Percentiles rank a stretch among this genome's conserved stretches.
These are phyloP conservation scores for Acacia crassicarpa DNA, from an alignment of 306 rosid species.

Conservation along the genomic window DNA sequence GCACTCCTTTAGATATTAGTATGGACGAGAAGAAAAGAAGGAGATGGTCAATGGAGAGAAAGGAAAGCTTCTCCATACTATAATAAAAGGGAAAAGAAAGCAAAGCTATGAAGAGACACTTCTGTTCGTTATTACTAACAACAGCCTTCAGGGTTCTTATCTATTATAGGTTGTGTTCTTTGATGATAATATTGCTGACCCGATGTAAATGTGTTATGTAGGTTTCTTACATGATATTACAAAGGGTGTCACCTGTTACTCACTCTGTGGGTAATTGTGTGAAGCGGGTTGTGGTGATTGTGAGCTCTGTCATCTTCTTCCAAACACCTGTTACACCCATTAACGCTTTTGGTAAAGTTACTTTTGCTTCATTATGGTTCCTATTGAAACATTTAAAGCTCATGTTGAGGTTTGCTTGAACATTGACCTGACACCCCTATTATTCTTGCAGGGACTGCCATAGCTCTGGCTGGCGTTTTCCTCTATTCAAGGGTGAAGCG, in stretches of 20 bases:
- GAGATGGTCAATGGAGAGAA: not conserved
- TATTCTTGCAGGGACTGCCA: conserved; percentile 70
- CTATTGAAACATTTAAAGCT: not conserved
- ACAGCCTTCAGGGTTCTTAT: not conserved
- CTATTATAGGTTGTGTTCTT: not conserved
- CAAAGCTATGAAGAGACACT: not conserved
- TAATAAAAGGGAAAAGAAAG: conserved; percentile 1
- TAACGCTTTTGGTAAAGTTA: conserved; percentile 71
- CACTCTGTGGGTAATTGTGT: conserved; percentile 93
- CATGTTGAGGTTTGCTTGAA: conserved; percentile 6
- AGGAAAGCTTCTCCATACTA: not conserved
- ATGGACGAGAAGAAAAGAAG: not conserved
- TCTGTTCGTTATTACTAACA: not conserved
- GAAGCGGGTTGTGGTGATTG: conserved; percentile 93
- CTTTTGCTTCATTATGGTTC: conserved; percentile 24
- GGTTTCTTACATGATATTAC: conserved; percentile 96
- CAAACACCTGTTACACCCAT: conserved; percentile 78
- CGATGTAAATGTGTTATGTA: conserved; percentile 39
- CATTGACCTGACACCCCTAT: not conserved
- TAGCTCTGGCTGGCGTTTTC: conserved; percentile 93
- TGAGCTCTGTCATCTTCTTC: conserved; percentile 94
- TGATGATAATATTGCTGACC: conserved; percentile 16
- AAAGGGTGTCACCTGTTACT: conserved; percentile 94
- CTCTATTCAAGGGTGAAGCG: conserved; percentile 84
- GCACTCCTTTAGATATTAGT: not conserved